Evolutionary conservation across 805 yeast genomes (phyloP), one percentile per base, ranked within the genome.

Genomic region (Dipodascus albidus): DNA sequence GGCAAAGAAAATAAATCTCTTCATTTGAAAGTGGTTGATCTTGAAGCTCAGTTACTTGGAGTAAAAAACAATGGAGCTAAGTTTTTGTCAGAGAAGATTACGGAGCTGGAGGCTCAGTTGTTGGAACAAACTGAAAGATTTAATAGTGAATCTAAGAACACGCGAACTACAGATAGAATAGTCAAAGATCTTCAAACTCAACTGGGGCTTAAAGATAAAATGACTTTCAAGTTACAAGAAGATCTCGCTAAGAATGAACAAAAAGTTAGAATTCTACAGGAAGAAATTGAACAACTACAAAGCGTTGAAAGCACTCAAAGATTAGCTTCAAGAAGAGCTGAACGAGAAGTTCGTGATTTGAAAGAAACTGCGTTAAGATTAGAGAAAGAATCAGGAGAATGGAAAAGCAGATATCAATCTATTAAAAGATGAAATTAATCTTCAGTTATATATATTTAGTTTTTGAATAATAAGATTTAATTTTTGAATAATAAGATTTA

Each of bases 201-300:
- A 52, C 50, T 64, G 20, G 56, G 38, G 11, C 65, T 60, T 41
- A 65, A 64, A 53, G 67, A 64, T 38, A 58, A 62, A 55, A 55
- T 50, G 14, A 56, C 60, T 3, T 57, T 57, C 6, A 59, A 67
- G 38, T 59, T 64, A 38, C 74, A 77, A 57, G 81, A 79, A 53
- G 87, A 81, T 56, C 73, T 77, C 55, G 72, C 73, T 56, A 73
- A 74, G 53, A 70, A 72, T 54, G 83, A 79, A 55, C 73, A 71
- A 53, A 72, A 74, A 52, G 70, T 78, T 23, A 62, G 60, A 27
- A 72, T 63, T 63, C 70, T 70, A 69, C 74, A 61, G 59, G 68
- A 58, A 31, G 66, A 61, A 17, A 54, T 73, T 23, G 67, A 62
- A 23, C 49, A 59, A 17, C 56, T 72, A 19, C 73, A 67, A 53